These are phyloP conservation scores for Thalassiosira hispida DNA, from an alignment of 352 stramenopile genomes.

Conservation along the genomic window DNA sequence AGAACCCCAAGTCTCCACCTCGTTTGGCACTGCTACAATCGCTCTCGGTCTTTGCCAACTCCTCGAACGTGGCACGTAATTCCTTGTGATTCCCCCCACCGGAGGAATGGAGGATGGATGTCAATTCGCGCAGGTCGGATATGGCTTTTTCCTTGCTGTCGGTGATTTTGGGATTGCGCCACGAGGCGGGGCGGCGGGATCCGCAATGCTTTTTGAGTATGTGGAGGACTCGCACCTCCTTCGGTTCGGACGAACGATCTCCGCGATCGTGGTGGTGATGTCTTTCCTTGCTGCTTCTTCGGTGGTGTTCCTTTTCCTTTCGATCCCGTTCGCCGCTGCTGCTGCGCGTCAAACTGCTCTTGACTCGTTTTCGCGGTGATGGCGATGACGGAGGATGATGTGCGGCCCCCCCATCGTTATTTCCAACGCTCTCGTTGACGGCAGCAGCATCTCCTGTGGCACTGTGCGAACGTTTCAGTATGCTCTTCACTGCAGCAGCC, in stretches of 20 bases:
- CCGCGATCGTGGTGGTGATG: not conserved
- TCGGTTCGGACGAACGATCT: conserved; percentile 26
- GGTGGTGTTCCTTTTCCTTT: not conserved
- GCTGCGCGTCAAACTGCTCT: not conserved
- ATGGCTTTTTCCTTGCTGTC: conserved; percentile 72
- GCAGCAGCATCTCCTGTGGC: not conserved
- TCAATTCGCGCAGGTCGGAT: conserved; percentile 67
- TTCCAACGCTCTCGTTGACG: conserved; percentile 2
- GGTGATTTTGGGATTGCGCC: conserved; percentile 76
- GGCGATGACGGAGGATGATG: conserved; percentile 19
- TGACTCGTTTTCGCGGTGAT: conserved; percentile 13
- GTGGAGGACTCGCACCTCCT: conserved; percentile 81
- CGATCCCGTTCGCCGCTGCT: not conserved
- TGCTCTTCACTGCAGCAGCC: conserved; percentile 49
- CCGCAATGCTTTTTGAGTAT: conserved; percentile 83
- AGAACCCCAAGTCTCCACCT: conserved; percentile 83
- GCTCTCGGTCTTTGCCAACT: conserved; percentile 76
- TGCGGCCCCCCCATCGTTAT: not conserved
- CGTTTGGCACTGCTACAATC: conserved; percentile 80
- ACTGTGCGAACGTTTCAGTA: conserved; percentile 38
- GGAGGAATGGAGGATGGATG: conserved; percentile 58
- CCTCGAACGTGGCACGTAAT: conserved; percentile 74
- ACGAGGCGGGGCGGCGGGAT: conserved; percentile 68
- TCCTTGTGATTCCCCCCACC: conserved; percentile 54
- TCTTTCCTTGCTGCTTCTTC: not conserved